Percentiles rank a stretch among this genome's conserved stretches.
Evolutionary conservation across 306 rosid species (phyloP).

Genomic region (Quercus ilex): DNA sequence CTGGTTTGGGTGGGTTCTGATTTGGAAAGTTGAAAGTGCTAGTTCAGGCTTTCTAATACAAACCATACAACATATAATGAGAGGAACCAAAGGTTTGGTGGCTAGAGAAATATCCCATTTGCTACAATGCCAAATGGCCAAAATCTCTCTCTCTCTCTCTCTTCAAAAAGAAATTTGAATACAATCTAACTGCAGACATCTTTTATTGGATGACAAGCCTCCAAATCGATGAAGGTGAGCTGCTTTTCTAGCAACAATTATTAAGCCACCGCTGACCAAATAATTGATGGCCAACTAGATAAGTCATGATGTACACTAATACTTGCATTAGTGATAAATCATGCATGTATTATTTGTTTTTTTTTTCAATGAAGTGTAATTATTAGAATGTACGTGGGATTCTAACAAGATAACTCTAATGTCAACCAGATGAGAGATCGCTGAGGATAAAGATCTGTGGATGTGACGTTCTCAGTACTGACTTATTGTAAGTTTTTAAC

Average conservation of each 20-base stretch:
- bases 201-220: too few relatives aligned
- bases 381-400: constrained; percentile 31
- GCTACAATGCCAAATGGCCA: too few relatives aligned
- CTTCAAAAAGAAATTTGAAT: too few relatives aligned
- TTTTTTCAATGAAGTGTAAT: constrained; percentile 10
- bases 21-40: background rate
- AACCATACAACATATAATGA: background rate
- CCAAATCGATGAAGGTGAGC: too few relatives aligned
- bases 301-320: background rate
- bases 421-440: constrained; percentile 61
- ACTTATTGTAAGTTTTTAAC: constrained; percentile 25
- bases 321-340: background rate
- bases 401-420: constrained; percentile 54
- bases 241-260: too few relatives aligned
- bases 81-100: too few relatives aligned
- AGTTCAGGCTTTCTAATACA: background rate
- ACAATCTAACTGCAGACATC: too few relatives aligned
- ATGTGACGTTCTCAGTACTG: constrained; percentile 65
- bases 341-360: background rate
- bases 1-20: background rate
- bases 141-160: too few relatives aligned
- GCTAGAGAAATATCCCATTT: too few relatives aligned
- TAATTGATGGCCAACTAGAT: background rate
- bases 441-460: constrained; percentile 63
- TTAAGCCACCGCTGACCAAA: too few relatives aligned